phyloP scores from a whole-genome alignment of 2,329 filamentous ascomycete species.

The Cadophora sp. region DNA sequence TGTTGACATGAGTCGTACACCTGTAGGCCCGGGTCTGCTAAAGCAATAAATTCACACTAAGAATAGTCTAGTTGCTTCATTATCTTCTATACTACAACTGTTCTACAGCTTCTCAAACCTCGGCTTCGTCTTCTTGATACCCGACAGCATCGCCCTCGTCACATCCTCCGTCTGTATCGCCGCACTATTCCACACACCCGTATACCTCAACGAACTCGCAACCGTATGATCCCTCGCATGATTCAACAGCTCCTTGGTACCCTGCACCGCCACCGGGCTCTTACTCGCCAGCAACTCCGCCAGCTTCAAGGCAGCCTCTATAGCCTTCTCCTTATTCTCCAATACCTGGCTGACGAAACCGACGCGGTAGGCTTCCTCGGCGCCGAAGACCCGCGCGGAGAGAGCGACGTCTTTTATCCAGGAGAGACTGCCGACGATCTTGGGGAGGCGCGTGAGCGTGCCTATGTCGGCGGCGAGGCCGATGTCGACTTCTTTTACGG shows the following conservation, averaged over 20 bases:
- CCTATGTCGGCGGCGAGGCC: slow-evolving; percentile 82
- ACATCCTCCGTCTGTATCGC: slow-evolving; percentile 85
- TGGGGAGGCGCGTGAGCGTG: slow-evolving; percentile 75
- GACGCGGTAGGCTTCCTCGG: slow-evolving; percentile 71
- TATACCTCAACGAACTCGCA: slow-evolving; percentile 82
- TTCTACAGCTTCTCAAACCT: slow-evolving; percentile 81
- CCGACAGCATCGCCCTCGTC: slow-evolving; percentile 74
- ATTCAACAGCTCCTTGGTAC: slow-evolving; percentile 87
- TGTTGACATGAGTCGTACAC: too few species aligned
- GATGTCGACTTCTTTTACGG: slow-evolving; percentile 84
- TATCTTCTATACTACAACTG: not conserved
- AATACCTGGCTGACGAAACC: slow-evolving; percentile 74
- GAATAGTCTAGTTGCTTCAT: not conserved
- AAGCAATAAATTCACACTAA: not conserved
- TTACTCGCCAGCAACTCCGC: slow-evolving; percentile 75
- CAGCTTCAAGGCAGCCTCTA: slow-evolving; percentile 67
- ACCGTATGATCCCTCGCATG: slow-evolving; percentile 80
- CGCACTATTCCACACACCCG: slow-evolving; percentile 84
- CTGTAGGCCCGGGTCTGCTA: too few species aligned
- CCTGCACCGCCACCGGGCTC: slow-evolving; percentile 86
- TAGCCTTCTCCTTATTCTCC: slow-evolving; percentile 65
- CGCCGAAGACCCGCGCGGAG: slow-evolving; percentile 72
- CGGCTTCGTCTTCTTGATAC: slow-evolving; percentile 78
- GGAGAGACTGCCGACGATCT: slow-evolving; percentile 71
- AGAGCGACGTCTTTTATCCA: slow-evolving; percentile 84